phyloP scores from a whole-genome alignment of 2,329 filamentous ascomycete species.

The Meredithiella fracta region DNA sequence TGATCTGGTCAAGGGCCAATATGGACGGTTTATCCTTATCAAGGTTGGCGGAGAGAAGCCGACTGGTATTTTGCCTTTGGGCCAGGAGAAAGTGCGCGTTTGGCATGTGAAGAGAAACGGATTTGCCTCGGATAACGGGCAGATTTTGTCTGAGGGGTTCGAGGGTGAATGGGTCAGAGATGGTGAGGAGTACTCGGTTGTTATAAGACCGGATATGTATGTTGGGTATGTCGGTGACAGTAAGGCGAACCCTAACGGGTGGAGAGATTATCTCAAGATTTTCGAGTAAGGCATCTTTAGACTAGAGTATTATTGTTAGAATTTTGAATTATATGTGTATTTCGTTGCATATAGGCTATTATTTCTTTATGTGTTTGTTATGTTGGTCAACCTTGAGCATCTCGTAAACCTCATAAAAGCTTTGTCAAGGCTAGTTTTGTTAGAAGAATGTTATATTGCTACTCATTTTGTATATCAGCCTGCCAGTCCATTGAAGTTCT shows the following conservation, averaged over 20 bases:
- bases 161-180: constrained; percentile 20
- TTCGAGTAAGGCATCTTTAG: constrained; percentile 1
- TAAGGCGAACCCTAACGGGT: constrained; percentile 16
- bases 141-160: constrained; percentile 16
- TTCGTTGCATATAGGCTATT: no score
- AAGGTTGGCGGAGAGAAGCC: constrained; percentile 11
- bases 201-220: constrained; percentile 27
- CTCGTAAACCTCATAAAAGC: no score
- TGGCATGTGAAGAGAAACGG: constrained; percentile 1
- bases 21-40: constrained; percentile 22
- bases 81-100: not conserved
- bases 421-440: no score
- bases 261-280: constrained; percentile 18
- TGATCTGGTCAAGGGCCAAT: constrained; percentile 17
- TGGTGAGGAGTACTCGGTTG: constrained; percentile 20
- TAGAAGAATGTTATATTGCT: no score
- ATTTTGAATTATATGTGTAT: not conserved
- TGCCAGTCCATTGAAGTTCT: no score
- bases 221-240: constrained; percentile 22
- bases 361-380: no score
- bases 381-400: no score
- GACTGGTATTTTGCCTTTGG: not conserved
- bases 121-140: not conserved
- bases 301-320: not conserved
- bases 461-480: no score